Base-by-base conservation (phyloP, 1,284 basidiomycete genomes). In the Schizophyllum amplum region DNA sequence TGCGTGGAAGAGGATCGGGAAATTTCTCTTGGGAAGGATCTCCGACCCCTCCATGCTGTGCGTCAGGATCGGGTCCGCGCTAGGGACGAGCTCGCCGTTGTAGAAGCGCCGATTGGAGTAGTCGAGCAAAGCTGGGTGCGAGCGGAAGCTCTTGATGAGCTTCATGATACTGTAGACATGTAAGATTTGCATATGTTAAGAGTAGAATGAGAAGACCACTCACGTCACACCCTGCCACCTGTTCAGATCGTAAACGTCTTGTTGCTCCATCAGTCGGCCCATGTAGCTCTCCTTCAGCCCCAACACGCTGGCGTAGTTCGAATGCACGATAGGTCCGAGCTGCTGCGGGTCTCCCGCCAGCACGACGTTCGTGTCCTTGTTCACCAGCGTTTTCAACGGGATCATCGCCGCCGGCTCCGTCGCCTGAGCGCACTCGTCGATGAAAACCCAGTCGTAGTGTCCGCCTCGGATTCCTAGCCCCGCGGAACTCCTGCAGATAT, bases 391-490 rank as follows among this genome's bases (percentile, higher is more conserved):
- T 69, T 77, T 78, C 61, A 84, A 73, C 0, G 80, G 71, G 1
- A 82, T 72, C 71, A 83, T 79, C 9, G 74, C 68, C 60, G 84
- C 81, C 0, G 81, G 79, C 61, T 85, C 83, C 13, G 74, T 77
- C 0, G 75, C 81, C 59, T 84, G 82, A 0, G 80, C 83, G 2
- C 81, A 82, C 59, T 85, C 82, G 62, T 85, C 83, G n/a, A 83
- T 69, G 61, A 85, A 82, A 21, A 85, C 80, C 60, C 83, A 77
- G 1, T 65, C 73, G 60, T 78, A 85, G 65, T 81, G 78, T 0
- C 82, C 83, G n/a, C 71, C 65, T 5, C 69, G 64, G 11, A 84
- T 58, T 58, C 81, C 80, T 4, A 82, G 61, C 20, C 72, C 70
- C 27, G 73, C 68, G 2, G 71, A 1, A 81, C 71, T 17, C 73